Percentiles rank a stretch among this genome's conserved stretches.
phyloP scores from a whole-genome alignment of 164 flowering plant genomes.

The Tetrastigma voinierianum region DNA sequence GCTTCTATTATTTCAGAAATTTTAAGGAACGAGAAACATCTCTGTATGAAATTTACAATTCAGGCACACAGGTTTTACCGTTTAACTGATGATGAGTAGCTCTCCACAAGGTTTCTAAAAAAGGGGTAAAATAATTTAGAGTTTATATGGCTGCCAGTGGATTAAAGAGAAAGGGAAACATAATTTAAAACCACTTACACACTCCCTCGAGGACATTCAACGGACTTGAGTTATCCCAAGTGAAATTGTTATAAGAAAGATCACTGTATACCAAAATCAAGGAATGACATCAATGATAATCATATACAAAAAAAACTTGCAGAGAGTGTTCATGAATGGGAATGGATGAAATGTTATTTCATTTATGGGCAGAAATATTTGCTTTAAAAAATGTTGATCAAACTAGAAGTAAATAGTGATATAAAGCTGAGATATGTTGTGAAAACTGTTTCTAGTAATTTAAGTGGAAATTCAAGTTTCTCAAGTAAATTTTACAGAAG shows the following conservation, averaged over 20 bases:
- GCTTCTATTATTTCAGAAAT: too few species aligned
- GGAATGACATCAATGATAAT: neutral
- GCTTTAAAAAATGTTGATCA: neutral
- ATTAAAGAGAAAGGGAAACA: neutral
- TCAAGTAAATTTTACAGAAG: slow-evolving; percentile 1
- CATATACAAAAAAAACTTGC: too few species aligned
- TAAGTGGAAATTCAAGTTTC: neutral
- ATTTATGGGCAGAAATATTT: too few species aligned
- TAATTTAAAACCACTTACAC: slow-evolving; percentile 48
- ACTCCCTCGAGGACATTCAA: slow-evolving; percentile 60
- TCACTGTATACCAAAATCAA: slow-evolving; percentile 44
- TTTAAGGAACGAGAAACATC: too few species aligned
- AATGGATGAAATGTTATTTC: too few species aligned
- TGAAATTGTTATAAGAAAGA: slow-evolving; percentile 70
- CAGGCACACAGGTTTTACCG: slow-evolving; percentile 38
- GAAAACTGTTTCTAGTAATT: neutral
- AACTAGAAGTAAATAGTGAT: neutral
- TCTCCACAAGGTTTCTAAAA: slow-evolving; percentile 70
- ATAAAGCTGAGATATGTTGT: neutral
- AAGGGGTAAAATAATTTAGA: slow-evolving; percentile 6
- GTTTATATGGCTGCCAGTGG: neutral
- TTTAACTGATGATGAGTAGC: slow-evolving; percentile 44
- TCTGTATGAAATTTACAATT: neutral
- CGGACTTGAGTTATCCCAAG: slow-evolving; percentile 46
- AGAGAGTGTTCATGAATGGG: too few species aligned